A percentile compares a stretch with the other conserved stretches of the same genome.
Evolutionary conservation across 2,329 filamentous ascomycete genomes (phyloP).

Genomic region (Anthostomella pinea): DNA sequence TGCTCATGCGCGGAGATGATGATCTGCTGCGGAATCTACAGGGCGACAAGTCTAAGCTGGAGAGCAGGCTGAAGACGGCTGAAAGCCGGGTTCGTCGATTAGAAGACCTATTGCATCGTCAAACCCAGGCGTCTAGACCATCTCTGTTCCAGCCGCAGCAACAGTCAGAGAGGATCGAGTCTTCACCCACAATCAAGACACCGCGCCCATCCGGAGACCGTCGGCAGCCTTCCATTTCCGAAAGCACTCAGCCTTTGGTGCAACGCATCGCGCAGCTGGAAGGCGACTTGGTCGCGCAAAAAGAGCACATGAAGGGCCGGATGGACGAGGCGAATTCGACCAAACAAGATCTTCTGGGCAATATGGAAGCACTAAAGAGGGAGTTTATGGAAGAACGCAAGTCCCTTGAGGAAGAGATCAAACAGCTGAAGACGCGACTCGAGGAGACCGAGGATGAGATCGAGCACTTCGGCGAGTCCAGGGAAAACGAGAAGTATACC

Average conservation of each 20-base stretch:
- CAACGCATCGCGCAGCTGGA: constrained; percentile 65
- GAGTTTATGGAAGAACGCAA: constrained; percentile 86
- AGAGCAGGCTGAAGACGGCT: constrained; percentile 74
- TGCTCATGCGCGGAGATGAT: constrained; percentile 83
- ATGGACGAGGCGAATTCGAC: constrained; percentile 86
- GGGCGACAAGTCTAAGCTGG: constrained; percentile 74
- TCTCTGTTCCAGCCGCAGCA: constrained; percentile 53
- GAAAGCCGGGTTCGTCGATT: constrained; percentile 87
- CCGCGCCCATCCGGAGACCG: constrained; percentile 41
- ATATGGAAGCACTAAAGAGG: constrained; percentile 86
- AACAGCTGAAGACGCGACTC: constrained; percentile 68
- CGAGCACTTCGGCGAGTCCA: constrained; percentile 76
- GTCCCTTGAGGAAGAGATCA: constrained; percentile 77
- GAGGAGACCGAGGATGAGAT: constrained; percentile 93
- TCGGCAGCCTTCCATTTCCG: constrained; percentile 40
- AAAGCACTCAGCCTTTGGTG: constrained; percentile 45
- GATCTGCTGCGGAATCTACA: constrained; percentile 75
- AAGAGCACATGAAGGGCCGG: constrained; percentile 65
- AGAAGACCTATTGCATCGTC: constrained; percentile 87
- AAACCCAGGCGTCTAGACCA: constrained; percentile 58
- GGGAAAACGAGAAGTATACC: constrained; percentile 74
- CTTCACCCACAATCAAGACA: constrained; percentile 47
- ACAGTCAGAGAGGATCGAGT: constrained; percentile 48
- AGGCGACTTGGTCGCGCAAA: constrained; percentile 72
- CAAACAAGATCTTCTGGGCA: constrained; percentile 90